Percentiles rank a stretch among this genome's conserved stretches.
phyloP scores from a whole-genome alignment of 2,329 filamentous ascomycete genomes.

The Fusarium beomiforme region DNA sequence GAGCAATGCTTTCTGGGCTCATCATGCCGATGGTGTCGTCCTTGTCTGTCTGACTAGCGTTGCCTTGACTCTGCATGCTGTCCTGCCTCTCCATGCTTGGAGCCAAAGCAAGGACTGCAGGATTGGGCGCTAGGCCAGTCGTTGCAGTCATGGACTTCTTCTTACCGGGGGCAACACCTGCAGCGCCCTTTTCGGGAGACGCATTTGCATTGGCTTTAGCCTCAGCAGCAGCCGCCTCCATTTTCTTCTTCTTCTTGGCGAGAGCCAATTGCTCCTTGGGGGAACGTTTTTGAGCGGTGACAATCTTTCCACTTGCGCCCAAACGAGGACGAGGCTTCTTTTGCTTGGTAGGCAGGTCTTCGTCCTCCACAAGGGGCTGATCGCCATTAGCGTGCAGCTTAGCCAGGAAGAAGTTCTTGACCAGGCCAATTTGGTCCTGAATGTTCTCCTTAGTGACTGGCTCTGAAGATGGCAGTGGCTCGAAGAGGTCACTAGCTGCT shows the following conservation, averaged over 20 bases:
- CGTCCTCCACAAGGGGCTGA: constrained; percentile 88
- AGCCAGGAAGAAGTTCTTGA: constrained; percentile 89
- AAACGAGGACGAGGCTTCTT: constrained; percentile 75
- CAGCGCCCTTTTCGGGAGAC: constrained; percentile 48
- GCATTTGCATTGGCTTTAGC: constrained; percentile 53
- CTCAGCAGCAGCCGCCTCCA: constrained; percentile 68
- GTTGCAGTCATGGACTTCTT: constrained; percentile 58
- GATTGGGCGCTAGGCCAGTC: constrained; percentile 52
- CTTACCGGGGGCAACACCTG: constrained; percentile 59
- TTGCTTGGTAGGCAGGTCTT: constrained; percentile 94
- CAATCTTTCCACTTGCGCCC: constrained; percentile 83
- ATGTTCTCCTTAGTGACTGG: constrained; percentile 83
- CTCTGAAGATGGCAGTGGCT: constrained; percentile 74
- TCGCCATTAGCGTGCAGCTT: constrained; percentile 86
- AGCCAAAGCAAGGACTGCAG: constrained; percentile 52
- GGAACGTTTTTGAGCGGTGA: constrained; percentile 83
- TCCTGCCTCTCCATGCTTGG: constrained; percentile 67
- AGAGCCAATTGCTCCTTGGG: constrained; percentile 84
- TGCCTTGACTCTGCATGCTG: constrained; percentile 67
- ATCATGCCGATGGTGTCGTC: constrained; percentile 80
- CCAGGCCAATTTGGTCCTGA: constrained; percentile 82
- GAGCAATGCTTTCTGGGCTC: constrained; percentile 81
- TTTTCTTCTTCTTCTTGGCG: constrained; percentile 89
- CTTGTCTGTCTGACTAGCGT: constrained; percentile 71
- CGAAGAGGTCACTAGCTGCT: constrained; percentile 70